A percentile compares a stretch with the other conserved stretches of the same genome.
Conservation (phyloP, 2,329 filamentous ascomycete species). For the Epichloe sp. region DNA sequence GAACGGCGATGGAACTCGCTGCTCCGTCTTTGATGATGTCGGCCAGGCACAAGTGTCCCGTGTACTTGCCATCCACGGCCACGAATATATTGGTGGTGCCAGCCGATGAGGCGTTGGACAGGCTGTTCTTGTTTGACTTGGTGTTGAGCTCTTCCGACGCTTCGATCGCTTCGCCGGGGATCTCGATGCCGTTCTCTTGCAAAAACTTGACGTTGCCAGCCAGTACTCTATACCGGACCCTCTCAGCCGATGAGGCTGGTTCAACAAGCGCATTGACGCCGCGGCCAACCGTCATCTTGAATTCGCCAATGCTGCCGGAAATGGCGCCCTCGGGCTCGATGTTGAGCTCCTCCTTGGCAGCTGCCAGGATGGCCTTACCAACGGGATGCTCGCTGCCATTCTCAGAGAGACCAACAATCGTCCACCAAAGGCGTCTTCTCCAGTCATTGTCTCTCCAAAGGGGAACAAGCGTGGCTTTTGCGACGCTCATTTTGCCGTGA, state of each 20-base stretch:
- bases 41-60: conserved; percentile 70
- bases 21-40: conserved; percentile 89
- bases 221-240: conserved; percentile 62
- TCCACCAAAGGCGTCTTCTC: conserved; percentile 77
- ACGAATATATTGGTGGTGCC: conserved; percentile 88
- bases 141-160: conserved; percentile 47
- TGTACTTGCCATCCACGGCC: conserved; percentile 69
- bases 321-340: conserved; percentile 59
- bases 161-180: conserved; percentile 50
- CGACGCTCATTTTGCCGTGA: conserved; percentile 88
- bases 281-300: conserved; percentile 69
- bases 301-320: conserved; percentile 75
- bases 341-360: conserved; percentile 63
- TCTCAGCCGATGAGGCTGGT: conserved; percentile 54
- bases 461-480: conserved; percentile 51
- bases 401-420: conserved; percentile 87
- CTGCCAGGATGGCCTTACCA: conserved; percentile 69
- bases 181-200: conserved; percentile 51
- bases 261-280: conserved; percentile 76
- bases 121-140: conserved; percentile 21
- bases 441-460: conserved; percentile 58
- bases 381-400: conserved; percentile 94
- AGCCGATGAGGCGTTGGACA: conserved; percentile 20
- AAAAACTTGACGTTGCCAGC: conserved; percentile 76
- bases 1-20: conserved; percentile 63